phyloP scores from a whole-genome alignment of 306 rosid genomes.

The Potentilla sterilis region DNA sequence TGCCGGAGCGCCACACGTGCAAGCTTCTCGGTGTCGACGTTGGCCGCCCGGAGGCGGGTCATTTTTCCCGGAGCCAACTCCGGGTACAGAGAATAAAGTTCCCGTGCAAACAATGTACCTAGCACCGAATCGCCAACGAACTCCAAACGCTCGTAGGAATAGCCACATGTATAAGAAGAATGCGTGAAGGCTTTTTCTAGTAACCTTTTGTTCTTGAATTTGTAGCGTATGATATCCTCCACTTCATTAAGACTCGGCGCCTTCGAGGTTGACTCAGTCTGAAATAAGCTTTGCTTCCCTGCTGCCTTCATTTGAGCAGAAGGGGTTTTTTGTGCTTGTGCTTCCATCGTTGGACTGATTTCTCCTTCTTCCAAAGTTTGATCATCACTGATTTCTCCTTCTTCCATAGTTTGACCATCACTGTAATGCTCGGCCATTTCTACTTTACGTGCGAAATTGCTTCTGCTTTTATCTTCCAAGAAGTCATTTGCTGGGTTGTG shows the following conservation, averaged over 20 bases:
- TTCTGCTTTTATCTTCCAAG: not conserved
- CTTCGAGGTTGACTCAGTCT: not conserved
- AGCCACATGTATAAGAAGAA: constrained; percentile 10
- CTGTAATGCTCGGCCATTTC: not conserved
- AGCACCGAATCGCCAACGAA: constrained; percentile 56
- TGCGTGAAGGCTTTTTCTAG: constrained; percentile 61
- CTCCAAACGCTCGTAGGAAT: constrained; percentile 45
- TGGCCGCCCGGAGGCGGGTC: constrained; percentile 50
- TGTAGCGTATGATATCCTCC: constrained; percentile 43
- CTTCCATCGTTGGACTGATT: not conserved
- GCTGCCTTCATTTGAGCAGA: not conserved
- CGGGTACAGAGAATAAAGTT: constrained; percentile 40
- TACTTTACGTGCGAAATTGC: not conserved
- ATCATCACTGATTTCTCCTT: not conserved
- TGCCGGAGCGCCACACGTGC: constrained; percentile 55
- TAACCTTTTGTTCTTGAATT: constrained; percentile 37
- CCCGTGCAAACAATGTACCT: constrained; percentile 34
- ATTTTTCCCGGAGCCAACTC: constrained; percentile 35
- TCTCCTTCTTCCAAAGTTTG: constrained; percentile 7
- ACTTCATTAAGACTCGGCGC: constrained; percentile 27
- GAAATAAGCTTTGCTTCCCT: not conserved
- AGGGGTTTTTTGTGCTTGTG: not conserved
- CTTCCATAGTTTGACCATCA: not conserved
- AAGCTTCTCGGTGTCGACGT: constrained; percentile 61
- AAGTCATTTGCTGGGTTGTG: not conserved